These are phyloP conservation scores for Hymenoscyphus fraxineus DNA, from an alignment of 2,329 filamentous ascomycete genomes.

Conservation along the genomic window DNA sequence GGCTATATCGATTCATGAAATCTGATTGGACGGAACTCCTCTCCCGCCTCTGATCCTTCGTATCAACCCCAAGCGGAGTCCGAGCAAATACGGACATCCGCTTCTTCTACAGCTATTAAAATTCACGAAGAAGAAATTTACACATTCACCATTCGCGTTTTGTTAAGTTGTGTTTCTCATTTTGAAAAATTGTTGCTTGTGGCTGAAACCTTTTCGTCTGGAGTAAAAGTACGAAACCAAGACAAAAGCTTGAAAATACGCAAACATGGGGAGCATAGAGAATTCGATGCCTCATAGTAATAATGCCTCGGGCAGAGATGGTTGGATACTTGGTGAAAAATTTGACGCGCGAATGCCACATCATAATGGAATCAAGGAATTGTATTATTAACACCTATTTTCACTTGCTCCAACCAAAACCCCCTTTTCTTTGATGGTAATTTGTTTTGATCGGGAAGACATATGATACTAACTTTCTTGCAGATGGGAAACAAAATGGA, in stretches of 20 bases:
- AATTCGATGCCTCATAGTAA: neutral
- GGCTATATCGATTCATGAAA: neutral
- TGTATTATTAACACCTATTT: constrained; percentile 65
- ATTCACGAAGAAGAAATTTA: neutral
- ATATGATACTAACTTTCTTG: neutral
- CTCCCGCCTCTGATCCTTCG: neutral
- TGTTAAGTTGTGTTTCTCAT: neutral
- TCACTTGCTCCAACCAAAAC: neutral
- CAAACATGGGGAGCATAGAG: neutral
- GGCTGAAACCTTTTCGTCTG: neutral
- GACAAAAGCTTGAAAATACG: neutral
- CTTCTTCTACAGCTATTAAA: neutral
- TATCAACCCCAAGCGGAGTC: neutral
- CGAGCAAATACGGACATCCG: neutral
- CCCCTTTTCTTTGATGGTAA: neutral
- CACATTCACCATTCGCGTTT: neutral
- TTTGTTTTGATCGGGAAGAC: neutral
- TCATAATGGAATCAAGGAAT: constrained; percentile 45
- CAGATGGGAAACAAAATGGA: constrained; percentile 6
- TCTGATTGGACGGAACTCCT: neutral
- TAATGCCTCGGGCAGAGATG: neutral
- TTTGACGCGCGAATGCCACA: constrained; percentile 21
- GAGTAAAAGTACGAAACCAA: neutral
- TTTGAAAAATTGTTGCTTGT: neutral
- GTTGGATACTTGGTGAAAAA: constrained; percentile 13